These are phyloP conservation scores for Penstemon davidsonii DNA, from an alignment of 257 asterid species.

Conservation along the genomic window DNA sequence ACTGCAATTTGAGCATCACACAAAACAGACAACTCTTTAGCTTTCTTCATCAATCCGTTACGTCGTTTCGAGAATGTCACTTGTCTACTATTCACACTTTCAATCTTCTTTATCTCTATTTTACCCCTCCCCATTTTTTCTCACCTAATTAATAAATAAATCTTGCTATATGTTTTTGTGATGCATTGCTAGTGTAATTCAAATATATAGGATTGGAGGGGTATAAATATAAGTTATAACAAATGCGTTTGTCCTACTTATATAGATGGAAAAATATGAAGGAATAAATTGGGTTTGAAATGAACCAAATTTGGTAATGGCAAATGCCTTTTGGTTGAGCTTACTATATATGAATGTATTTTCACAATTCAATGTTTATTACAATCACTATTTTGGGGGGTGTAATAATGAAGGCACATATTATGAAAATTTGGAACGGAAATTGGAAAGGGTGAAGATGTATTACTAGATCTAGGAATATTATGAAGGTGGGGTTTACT, in stretches of 20 bases:
- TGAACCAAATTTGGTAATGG: slow-evolving; percentile 29
- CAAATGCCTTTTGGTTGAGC: slow-evolving; percentile 35
- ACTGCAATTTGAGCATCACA: slow-evolving; percentile 83
- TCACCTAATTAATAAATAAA: neutral
- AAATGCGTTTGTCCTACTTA: slow-evolving; percentile 33
- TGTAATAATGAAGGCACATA: slow-evolving; percentile 36
- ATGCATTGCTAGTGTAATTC: neutral
- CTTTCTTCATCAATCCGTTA: slow-evolving; percentile 72
- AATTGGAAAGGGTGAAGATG: slow-evolving; percentile 46
- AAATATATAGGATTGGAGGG: slow-evolving; percentile 23
- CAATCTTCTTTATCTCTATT: slow-evolving; percentile 72
- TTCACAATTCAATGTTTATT: slow-evolving; percentile 22
- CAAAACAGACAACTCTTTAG: slow-evolving; percentile 61
- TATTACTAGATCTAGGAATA: slow-evolving; percentile 38
- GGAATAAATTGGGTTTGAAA: slow-evolving; percentile 32
- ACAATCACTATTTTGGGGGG: neutral
- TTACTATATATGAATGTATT: slow-evolving; percentile 32
- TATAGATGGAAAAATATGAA: slow-evolving; percentile 38
- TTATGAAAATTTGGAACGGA: slow-evolving; percentile 33
- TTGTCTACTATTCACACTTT: slow-evolving; percentile 64
- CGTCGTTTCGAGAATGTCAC: slow-evolving; percentile 81
- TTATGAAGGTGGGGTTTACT: neutral
- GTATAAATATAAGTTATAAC: slow-evolving; percentile 19
- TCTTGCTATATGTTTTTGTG: neutral
- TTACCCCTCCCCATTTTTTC: slow-evolving; percentile 61